Conservation (phyloP, 2,329 filamentous ascomycete species). For the Macrophomina pseudophaseolina region DNA sequence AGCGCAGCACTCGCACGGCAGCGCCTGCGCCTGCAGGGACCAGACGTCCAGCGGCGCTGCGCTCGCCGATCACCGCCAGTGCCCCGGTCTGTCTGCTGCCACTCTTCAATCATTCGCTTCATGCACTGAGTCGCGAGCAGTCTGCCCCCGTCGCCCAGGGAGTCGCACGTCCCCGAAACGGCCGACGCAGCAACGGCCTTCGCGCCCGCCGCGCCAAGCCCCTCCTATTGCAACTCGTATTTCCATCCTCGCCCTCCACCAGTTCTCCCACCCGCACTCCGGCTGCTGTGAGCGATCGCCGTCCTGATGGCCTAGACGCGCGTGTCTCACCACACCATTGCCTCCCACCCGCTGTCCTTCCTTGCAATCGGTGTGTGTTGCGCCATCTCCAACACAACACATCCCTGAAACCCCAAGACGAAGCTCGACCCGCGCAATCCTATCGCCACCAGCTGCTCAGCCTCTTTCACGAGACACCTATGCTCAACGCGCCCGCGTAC, state of each 20-base stretch:
- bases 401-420: slow-evolving; percentile 26
- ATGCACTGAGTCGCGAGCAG: slow-evolving; percentile 20
- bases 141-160: slow-evolving; percentile 17
- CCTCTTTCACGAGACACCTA: slow-evolving; percentile 25
- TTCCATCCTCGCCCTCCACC: slow-evolving; percentile 14
- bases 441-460: slow-evolving; percentile 25
- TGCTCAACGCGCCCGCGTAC: slow-evolving; percentile 21
- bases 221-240: slow-evolving; percentile 23
- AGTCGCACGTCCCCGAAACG: slow-evolving; percentile 22
- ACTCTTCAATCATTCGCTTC: slow-evolving; percentile 11
- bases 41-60: neutral
- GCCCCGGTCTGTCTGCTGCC: slow-evolving; percentile 3
- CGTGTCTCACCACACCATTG: slow-evolving; percentile 25
- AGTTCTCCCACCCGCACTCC: slow-evolving; percentile 5
- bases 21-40: slow-evolving; percentile 14
- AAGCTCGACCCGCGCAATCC: slow-evolving; percentile 26
- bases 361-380: slow-evolving; percentile 26
- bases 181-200: slow-evolving; percentile 21
- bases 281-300: slow-evolving; percentile 21
- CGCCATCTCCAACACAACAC: slow-evolving; percentile 16
- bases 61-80: slow-evolving; percentile 15
- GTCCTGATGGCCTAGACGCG: slow-evolving; percentile 20
- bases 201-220: slow-evolving; percentile 19
- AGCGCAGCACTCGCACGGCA: slow-evolving; percentile 5
- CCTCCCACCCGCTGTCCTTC: slow-evolving; percentile 21